phyloP scores from a whole-genome alignment of 2,329 filamentous ascomycete genomes.

The Byssoonygena ceratinophila region DNA sequence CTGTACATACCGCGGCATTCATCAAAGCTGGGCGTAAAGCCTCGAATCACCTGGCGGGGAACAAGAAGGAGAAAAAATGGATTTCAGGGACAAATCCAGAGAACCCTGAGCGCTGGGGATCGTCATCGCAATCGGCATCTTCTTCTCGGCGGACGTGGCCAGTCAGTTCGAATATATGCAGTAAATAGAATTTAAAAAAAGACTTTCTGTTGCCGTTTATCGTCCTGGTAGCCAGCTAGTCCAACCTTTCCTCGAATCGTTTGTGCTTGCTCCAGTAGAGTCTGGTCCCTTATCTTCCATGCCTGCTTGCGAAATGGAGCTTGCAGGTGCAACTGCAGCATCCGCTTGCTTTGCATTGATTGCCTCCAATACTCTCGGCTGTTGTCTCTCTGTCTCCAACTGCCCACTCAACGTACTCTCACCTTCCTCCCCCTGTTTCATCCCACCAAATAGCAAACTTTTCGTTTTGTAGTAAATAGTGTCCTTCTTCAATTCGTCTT shows the following conservation, averaged over 20 bases:
- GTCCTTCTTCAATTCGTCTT: slow-evolving; percentile 32
- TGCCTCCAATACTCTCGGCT: slow-evolving; percentile 27
- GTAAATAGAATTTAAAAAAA: neutral
- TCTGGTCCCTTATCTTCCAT: neutral
- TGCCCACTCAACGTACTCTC: slow-evolving; percentile 11
- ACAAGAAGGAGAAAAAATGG: neutral
- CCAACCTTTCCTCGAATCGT: slow-evolving; percentile 31
- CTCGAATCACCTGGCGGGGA: neutral
- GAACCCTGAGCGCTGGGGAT: no score
- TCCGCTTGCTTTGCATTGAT: slow-evolving; percentile 28
- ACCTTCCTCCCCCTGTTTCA: slow-evolving; percentile 28
- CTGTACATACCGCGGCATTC: neutral
- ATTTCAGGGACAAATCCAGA: no score
- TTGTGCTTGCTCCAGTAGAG: neutral
- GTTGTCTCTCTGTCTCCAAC: slow-evolving; percentile 14
- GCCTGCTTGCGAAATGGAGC: neutral
- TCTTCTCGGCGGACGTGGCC: no score
- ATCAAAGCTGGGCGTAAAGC: no score
- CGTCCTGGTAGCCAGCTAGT: slow-evolving; percentile 33
- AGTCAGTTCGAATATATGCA: no score
- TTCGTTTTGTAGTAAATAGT: slow-evolving; percentile 31
- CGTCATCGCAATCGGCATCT: no score
- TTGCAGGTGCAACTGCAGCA: slow-evolving; percentile 13
- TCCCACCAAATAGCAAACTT: slow-evolving; percentile 30
- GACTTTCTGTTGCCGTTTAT: slow-evolving; percentile 16